Base-by-base conservation (phyloP, 345 rosid genomes). In the Clausena lansium region DNA sequence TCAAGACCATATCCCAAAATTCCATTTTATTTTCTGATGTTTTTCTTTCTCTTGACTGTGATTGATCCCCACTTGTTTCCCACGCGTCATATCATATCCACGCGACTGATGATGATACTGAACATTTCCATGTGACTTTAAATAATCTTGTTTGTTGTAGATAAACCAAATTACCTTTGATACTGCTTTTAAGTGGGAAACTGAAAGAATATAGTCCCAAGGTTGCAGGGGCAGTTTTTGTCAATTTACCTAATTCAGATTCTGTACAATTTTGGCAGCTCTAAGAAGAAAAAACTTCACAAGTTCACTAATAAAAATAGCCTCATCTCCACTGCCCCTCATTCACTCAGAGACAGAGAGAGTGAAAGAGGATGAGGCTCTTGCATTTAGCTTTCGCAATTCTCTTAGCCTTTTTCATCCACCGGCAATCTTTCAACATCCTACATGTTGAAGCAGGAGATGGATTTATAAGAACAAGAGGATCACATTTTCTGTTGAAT, bases 391-490 rank as follows among this genome's bases (percentile, higher is more conserved):
- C 70, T 60, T 66, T 80, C 65, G 67, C 74, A 77, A 28, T 80
- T 61, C n/a, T 87, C 10, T 33, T 82, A 67, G 25, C 85, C 77
- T 33, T 91, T 82, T 19, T 84, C 45, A 71, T 86, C 64, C 83
- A 70, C 73, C 84, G 81, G 61, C 82, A 80, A 45, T 81, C 58
- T 71, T 79, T 50, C 65, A 74, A 76, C 27, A 76, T 64, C 60
- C 57, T 52, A 52, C 80, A 75, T 71, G 94, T 84, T 24, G 86
- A 80, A 45, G 84, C 90, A 45, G 86, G 83, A 15, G 89, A 87
- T 80, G 93, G 88, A 52, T 95, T 95, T 73, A 72, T 96, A 61
- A 89, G 84, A 52, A 86, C 88, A 33, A 89, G 84, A 70, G 95
- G 98, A 71, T 81, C 83, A 30, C 93, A 88, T 47, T 87, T 94